Evolutionary conservation across 2,329 filamentous ascomycete genomes (phyloP).

Genomic region (Alternaria ethzedia): DNA sequence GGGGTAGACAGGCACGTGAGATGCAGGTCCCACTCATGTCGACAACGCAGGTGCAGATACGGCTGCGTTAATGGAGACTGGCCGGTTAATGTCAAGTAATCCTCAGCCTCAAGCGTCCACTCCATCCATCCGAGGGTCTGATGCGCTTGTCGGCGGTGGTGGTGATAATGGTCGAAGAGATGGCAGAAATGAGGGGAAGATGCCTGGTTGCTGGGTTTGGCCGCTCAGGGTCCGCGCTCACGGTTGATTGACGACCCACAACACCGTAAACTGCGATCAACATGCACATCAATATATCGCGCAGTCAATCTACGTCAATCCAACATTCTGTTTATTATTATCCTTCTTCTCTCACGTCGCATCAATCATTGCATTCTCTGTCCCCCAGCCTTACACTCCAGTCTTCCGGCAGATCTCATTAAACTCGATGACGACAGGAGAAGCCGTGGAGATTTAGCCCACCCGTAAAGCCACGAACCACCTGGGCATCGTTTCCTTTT

Average conservation of each 20-base stretch:
- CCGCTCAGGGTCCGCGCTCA: slow-evolving; percentile 8
- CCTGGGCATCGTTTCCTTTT: not conserved
- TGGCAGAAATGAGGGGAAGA: not conserved
- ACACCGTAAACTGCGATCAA: slow-evolving; percentile 10
- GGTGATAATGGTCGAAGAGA: not conserved
- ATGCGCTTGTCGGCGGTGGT: not conserved
- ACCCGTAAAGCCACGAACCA: slow-evolving; percentile 6
- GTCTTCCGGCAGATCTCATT: not conserved
- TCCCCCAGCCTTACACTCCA: not conserved
- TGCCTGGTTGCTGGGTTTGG: slow-evolving; percentile 21
- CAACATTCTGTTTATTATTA: not conserved
- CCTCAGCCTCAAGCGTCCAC: not conserved
- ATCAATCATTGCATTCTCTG: not conserved
- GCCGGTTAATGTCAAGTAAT: slow-evolving; percentile 6
- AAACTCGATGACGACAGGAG: slow-evolving; percentile 5
- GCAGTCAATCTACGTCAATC: not conserved
- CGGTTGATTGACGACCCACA: slow-evolving; percentile 8
- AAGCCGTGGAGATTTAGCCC: not conserved
- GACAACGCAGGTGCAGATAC: not conserved
- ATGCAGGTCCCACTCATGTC: slow-evolving; percentile 22
- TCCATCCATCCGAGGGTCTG: not conserved
- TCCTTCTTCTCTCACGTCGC: not conserved
- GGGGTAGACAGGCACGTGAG: slow-evolving; percentile 20
- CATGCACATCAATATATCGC: slow-evolving; percentile 16
- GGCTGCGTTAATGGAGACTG: not conserved